Conservation (phyloP, 202 grass and related monocot species). For the Brachypodium distachyon region DNA sequence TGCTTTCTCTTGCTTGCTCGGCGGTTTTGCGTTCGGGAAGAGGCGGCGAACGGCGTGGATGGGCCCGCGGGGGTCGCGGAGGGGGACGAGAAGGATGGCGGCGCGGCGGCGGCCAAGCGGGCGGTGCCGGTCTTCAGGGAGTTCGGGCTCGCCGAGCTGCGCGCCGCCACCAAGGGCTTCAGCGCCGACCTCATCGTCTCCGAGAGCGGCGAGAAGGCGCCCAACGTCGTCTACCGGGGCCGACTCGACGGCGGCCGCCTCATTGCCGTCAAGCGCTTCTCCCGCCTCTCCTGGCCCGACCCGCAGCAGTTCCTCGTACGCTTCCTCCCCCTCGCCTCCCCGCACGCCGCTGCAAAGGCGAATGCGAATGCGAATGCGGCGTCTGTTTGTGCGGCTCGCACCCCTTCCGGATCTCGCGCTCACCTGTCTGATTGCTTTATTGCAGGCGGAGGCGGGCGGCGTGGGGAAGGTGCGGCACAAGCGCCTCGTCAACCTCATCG, state of each 20-base stretch:
- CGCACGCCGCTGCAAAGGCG: not conserved
- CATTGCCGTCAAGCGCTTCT: slow-evolving; percentile 96
- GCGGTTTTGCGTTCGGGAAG: not conserved
- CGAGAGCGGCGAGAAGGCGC: slow-evolving; percentile 99
- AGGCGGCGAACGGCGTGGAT: slow-evolving; percentile 25
- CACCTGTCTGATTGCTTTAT: not conserved
- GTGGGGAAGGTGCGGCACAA: slow-evolving; percentile 93
- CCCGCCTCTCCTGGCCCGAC: slow-evolving; percentile 92
- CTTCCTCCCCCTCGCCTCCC: not conserved
- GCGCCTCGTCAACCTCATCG: slow-evolving; percentile 92
- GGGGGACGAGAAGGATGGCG: slow-evolving; percentile 59
- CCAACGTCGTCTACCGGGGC: slow-evolving; percentile 91
- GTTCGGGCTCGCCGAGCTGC: slow-evolving; percentile 73
- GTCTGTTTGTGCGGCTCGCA: not conserved
- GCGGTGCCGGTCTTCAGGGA: slow-evolving; percentile 85
- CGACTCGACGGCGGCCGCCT: slow-evolving; percentile 68
- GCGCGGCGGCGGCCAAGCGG: slow-evolving; percentile 51
- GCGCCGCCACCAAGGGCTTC: slow-evolving; percentile 93
- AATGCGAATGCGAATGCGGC: not conserved
- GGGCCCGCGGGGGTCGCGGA: slow-evolving; percentile 24
- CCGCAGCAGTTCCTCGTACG: slow-evolving; percentile 96
- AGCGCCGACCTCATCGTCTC: slow-evolving; percentile 91
- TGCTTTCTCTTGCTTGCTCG: not conserved
- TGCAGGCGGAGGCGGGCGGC: slow-evolving; percentile 76
- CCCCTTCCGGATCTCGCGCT: slow-evolving; percentile 20